A percentile compares a stretch with the other conserved stretches of the same genome.
Conservation (phyloP, 768 basidiomycete species). For the Lactarius indigo region DNA sequence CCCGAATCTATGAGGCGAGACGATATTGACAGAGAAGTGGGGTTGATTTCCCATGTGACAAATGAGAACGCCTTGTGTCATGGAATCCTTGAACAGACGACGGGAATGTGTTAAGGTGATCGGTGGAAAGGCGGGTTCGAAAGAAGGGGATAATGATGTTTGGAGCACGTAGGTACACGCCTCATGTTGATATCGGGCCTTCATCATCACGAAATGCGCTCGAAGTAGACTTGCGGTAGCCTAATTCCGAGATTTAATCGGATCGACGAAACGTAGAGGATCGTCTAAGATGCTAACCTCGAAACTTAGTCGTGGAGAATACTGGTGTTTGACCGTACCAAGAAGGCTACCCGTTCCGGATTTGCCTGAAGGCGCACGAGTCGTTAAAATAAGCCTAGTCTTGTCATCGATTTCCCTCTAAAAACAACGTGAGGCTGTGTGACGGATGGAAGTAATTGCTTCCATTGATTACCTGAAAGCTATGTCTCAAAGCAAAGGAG, state of each 20-base stretch:
- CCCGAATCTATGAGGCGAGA: slow-evolving; percentile 17
- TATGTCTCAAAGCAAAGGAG: slow-evolving; percentile 41
- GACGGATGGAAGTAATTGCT: not conserved
- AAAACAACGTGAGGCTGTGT: slow-evolving; percentile 16
- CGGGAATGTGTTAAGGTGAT: slow-evolving; percentile 24
- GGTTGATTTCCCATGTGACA: slow-evolving; percentile 19
- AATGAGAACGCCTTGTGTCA: slow-evolving; percentile 24
- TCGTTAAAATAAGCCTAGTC: slow-evolving; percentile 42
- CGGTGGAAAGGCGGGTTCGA: slow-evolving; percentile 18
- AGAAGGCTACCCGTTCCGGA: slow-evolving; percentile 35
- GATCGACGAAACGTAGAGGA: not conserved
- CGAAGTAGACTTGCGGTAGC: slow-evolving; percentile 27
- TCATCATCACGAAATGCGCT: slow-evolving; percentile 17
- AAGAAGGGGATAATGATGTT: slow-evolving; percentile 21
- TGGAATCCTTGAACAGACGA: slow-evolving; percentile 24
- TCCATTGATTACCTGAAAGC: slow-evolving; percentile 37
- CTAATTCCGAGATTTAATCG: slow-evolving; percentile 16
- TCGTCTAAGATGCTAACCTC: slow-evolving; percentile 32
- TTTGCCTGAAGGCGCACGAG: slow-evolving; percentile 32
- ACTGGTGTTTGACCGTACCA: slow-evolving; percentile 74
- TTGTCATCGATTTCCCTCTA: slow-evolving; percentile 49
- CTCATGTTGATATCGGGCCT: slow-evolving; percentile 14
- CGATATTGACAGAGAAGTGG: slow-evolving; percentile 20
- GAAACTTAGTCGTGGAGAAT: slow-evolving; percentile 55
- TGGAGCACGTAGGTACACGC: slow-evolving; percentile 18